Conservation (phyloP, 176 grass and related monocot genomes). For the Cenchrus purpureus region DNA sequence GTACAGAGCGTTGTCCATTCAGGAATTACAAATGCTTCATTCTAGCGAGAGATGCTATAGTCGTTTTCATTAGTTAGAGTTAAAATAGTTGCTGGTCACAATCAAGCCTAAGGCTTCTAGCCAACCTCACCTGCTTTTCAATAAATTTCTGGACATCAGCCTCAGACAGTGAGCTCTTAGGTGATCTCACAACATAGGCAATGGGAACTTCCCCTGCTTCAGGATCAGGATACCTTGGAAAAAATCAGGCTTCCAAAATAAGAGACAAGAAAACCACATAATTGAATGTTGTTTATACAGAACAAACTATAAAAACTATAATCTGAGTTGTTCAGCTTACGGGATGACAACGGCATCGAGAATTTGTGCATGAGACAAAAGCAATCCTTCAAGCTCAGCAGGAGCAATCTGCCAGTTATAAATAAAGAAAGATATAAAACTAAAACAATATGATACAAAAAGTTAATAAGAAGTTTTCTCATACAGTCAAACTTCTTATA, state of each 20-base stretch:
- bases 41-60: neutral
- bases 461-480: neutral
- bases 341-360: conserved; percentile 85
- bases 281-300: neutral
- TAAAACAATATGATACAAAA: neutral
- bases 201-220: conserved; percentile 94
- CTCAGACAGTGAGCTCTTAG: conserved; percentile 69
- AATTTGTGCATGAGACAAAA: conserved; percentile 84
- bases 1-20: neutral
- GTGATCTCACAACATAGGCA: conserved; percentile 78
- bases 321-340: conserved; percentile 55
- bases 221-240: conserved; percentile 75
- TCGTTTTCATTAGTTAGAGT: neutral
- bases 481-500: neutral
- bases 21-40: neutral
- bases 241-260: conserved; percentile 27
- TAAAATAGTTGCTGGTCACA: neutral
- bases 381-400: conserved; percentile 88
- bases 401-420: conserved; percentile 69
- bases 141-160: conserved; percentile 80
- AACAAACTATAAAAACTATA: neutral
- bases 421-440: neutral
- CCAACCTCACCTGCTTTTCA: conserved; percentile 60
- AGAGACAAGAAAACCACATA: conserved; percentile 19
- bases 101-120: neutral